These are phyloP conservation scores for Aureobasidium sp. DNA, from an alignment of 2,329 filamentous ascomycete genomes.

Conservation along the genomic window DNA sequence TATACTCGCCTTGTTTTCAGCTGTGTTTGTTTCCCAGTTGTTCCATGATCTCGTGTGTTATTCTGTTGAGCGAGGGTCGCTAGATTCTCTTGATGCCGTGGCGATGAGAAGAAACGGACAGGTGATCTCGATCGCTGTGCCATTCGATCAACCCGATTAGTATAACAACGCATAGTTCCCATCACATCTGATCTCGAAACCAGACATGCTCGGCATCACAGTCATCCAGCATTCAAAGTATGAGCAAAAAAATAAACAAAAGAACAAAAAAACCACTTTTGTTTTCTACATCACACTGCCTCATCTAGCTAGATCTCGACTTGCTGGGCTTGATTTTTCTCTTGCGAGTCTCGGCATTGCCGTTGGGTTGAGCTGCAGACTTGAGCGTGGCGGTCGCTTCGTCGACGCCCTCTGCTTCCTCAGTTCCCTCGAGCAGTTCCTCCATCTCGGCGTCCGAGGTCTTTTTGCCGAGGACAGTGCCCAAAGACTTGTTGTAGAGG, in stretches of 20 bases:
- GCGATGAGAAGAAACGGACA: not conserved
- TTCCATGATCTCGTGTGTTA: not conserved
- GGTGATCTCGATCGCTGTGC: not conserved
- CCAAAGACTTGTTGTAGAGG: constrained; percentile 51
- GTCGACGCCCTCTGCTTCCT: constrained; percentile 32
- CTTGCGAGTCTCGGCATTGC: constrained; percentile 40
- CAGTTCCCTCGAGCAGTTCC: constrained; percentile 30
- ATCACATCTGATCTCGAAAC: not conserved
- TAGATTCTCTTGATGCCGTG: not conserved
- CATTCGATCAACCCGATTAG: not conserved
- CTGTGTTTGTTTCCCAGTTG: not conserved
- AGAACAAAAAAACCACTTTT: not conserved
- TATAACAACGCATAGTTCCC: not conserved
- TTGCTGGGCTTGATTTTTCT: constrained; percentile 25
- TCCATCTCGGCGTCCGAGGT: constrained; percentile 26
- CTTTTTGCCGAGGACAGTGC: constrained; percentile 36
- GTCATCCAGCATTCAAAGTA: not conserved
- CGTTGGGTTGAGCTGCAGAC: constrained; percentile 37
- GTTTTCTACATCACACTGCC: not conserved
- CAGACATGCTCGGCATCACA: not conserved
- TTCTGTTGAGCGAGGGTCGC: not conserved
- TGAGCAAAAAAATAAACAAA: not conserved
- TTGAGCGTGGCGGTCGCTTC: constrained; percentile 32
- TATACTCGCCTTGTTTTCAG: not conserved
- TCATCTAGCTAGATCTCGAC: constrained; percentile 9